Conservation (phyloP, 148 eudicot genomes). For the Suaeda aralocaspica region DNA sequence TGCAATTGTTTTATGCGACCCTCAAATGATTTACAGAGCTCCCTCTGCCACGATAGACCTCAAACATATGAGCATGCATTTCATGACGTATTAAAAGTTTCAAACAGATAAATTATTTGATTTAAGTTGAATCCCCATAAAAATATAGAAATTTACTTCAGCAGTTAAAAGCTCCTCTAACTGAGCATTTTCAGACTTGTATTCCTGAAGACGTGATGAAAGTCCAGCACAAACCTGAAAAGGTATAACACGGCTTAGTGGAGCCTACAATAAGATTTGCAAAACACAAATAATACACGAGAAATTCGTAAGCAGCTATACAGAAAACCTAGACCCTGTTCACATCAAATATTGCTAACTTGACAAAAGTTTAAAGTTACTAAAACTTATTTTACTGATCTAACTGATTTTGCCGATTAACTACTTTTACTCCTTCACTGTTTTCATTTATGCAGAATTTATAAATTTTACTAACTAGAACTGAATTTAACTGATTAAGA, state of each 20-base stretch:
- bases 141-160: slow-evolving; percentile 50
- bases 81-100: neutral
- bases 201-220: slow-evolving; percentile 96
- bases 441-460: too few relatives aligned
- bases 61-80: slow-evolving; percentile 12
- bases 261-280: neutral
- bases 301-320: slow-evolving; percentile 4
- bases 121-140: slow-evolving; percentile 4
- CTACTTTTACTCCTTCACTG: too few relatives aligned
- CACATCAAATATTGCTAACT: neutral
- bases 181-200: slow-evolving; percentile 95
- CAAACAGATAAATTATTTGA: too few relatives aligned
- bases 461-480: neutral
- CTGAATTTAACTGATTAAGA: neutral
- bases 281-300: neutral
- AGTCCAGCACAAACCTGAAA: slow-evolving; percentile 98
- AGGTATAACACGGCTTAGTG: slow-evolving; percentile 23
- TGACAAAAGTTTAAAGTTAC: neutral
- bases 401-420: too few relatives aligned
- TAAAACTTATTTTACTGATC: too few relatives aligned
- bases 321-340: neutral
- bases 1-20: slow-evolving; percentile 73
- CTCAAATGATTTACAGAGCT: slow-evolving; percentile 81
- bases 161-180: slow-evolving; percentile 90
- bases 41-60: slow-evolving; percentile 53